phyloP scores from a whole-genome alignment of 2,329 filamentous ascomycete genomes.

The Aspergillus ruber region DNA sequence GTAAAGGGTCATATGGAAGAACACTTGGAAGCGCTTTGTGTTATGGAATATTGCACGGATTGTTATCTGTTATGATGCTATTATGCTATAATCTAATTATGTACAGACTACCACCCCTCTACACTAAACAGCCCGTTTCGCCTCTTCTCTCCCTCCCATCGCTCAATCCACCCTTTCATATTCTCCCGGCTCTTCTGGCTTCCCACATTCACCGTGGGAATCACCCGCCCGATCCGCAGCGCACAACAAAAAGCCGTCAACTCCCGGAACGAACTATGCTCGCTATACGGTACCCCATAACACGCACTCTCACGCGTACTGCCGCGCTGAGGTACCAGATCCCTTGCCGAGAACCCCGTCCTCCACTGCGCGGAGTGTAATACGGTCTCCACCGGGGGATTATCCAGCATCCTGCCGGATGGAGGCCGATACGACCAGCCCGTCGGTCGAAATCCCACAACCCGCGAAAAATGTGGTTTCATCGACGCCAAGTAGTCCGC shows the following conservation, averaged over 20 bases:
- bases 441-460: constrained; percentile 85
- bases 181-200: constrained; percentile 56
- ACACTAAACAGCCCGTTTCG: constrained; percentile 53
- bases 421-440: constrained; percentile 89
- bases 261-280: constrained; percentile 93
- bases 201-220: constrained; percentile 88
- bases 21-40: no score
- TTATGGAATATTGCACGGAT: neutral
- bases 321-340: constrained; percentile 75
- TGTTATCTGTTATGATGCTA: neutral
- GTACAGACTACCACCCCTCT: constrained; percentile 27
- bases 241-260: constrained; percentile 88
- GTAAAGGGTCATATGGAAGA: neutral
- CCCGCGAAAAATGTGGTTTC: constrained; percentile 73
- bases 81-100: neutral
- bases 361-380: constrained; percentile 68
- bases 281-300: constrained; percentile 90
- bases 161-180: constrained; percentile 62
- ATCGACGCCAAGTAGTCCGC: constrained; percentile 79
- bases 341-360: constrained; percentile 61
- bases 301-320: constrained; percentile 76
- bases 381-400: constrained; percentile 58
- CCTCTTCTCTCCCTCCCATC: constrained; percentile 56
- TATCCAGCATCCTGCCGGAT: constrained; percentile 55
- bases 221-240: constrained; percentile 77